A percentile compares a stretch with the other conserved stretches of the same genome.
Conservation (phyloP, 352 stramenopile species). For the Phytopythium sindhum region DNA sequence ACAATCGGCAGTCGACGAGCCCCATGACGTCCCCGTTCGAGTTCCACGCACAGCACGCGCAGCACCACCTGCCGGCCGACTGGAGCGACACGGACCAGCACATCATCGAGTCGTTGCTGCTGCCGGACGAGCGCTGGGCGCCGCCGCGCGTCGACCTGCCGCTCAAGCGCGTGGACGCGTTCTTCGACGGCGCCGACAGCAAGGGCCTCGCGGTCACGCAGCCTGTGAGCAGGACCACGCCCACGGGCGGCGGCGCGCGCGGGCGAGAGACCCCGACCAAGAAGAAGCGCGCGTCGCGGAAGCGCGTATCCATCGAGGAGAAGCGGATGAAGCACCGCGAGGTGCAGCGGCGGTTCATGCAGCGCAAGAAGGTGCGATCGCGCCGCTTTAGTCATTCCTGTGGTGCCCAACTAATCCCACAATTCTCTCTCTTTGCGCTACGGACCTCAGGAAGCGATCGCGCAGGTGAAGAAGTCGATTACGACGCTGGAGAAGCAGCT, state of each 20-base stretch:
- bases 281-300: slow-evolving; percentile 21
- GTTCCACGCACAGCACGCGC: not conserved
- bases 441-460: slow-evolving; percentile 20
- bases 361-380: slow-evolving; percentile 37
- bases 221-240: not conserved
- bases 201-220: not conserved
- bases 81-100: slow-evolving; percentile 43
- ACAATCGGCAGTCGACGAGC: not conserved
- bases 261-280: slow-evolving; percentile 2
- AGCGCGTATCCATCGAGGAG: slow-evolving; percentile 30
- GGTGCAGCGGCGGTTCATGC: slow-evolving; percentile 49
- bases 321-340: slow-evolving; percentile 50
- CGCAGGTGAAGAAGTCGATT: slow-evolving; percentile 30
- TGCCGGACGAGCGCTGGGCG: slow-evolving; percentile 8
- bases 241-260: not conserved
- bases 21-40: slow-evolving; percentile 23
- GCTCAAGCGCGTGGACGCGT: not conserved
- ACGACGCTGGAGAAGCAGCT: slow-evolving; percentile 33
- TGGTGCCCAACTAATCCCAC: not conserved
- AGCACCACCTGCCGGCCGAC: slow-evolving; percentile 26
- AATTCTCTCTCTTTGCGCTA: not conserved
- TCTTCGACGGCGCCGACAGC: not conserved
- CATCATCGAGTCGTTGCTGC: slow-evolving; percentile 44
- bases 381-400: not conserved
- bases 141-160: not conserved